phyloP scores from a whole-genome alignment of 2,329 filamentous ascomycete genomes.

The Aspergillus proliferans region DNA sequence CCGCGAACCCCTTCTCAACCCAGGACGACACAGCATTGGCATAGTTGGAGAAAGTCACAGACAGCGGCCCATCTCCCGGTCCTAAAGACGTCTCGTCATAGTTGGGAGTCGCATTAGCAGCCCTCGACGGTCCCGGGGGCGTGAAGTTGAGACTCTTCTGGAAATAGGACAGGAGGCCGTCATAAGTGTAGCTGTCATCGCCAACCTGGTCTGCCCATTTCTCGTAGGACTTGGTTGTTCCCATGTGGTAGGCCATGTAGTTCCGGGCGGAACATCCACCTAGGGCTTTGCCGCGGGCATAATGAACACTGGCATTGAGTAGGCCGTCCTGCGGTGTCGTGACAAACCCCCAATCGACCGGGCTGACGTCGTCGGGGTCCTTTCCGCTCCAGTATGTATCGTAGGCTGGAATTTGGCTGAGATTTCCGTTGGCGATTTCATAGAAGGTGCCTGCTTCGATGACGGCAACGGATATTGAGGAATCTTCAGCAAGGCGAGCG shows the following conservation, averaged over 20 bases:
- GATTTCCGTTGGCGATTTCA: not conserved
- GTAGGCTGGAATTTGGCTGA: not conserved
- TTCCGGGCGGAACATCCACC: slow-evolving; percentile 17
- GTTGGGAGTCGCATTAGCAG: slow-evolving; percentile 14
- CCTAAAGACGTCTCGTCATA: slow-evolving; percentile 16
- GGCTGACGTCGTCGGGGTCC: not conserved
- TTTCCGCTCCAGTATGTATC: not conserved
- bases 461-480: not conserved
- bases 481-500: not conserved
- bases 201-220: slow-evolving; percentile 17
- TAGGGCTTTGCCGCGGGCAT: slow-evolving; percentile 11
- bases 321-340: not conserved
- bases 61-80: slow-evolving; percentile 26
- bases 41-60: slow-evolving; percentile 35
- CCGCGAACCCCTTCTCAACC: slow-evolving; percentile 26
- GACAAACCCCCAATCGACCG: not conserved
- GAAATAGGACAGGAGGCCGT: slow-evolving; percentile 20
- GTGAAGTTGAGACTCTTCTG: slow-evolving; percentile 24
- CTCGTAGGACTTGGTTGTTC: slow-evolving; percentile 10
- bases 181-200: slow-evolving; percentile 21
- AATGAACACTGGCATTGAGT: slow-evolving; percentile 2
- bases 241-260: slow-evolving; percentile 19
- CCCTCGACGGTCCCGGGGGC: slow-evolving; percentile 11
- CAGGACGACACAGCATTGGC: slow-evolving; percentile 29
- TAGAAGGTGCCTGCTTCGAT: not conserved